Evolutionary conservation across 805 yeast genomes (phyloP).

Genomic region (Saccharomycopsis sp.): DNA sequence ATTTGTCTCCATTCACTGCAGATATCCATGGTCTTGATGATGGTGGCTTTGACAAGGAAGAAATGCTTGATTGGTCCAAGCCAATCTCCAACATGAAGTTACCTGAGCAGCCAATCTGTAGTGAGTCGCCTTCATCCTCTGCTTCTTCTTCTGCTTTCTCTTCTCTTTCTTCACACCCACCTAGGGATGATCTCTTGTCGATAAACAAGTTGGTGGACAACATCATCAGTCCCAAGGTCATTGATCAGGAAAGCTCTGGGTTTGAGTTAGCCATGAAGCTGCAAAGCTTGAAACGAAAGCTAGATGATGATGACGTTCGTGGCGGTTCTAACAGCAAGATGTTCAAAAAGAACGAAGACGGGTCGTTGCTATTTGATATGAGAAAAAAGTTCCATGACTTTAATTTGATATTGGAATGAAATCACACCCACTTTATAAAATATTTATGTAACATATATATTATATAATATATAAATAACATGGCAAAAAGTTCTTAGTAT

Average conservation of each 20-base stretch:
- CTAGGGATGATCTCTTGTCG: too few relatives aligned
- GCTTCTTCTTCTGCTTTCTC: too few relatives aligned
- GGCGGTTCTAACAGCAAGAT: constrained; percentile 32
- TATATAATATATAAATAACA: too few relatives aligned
- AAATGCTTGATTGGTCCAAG: background rate
- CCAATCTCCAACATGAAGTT: background rate
- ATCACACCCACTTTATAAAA: background rate
- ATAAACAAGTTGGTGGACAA: constrained; percentile 16
- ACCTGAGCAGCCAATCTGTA: background rate
- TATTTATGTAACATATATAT: too few relatives aligned
- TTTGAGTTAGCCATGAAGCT: too few relatives aligned
- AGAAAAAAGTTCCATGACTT: constrained; percentile 12
- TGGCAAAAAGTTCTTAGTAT: too few relatives aligned
- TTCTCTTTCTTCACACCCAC: too few relatives aligned
- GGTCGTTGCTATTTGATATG: constrained; percentile 5
- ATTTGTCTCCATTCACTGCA: background rate
- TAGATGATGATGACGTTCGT: too few relatives aligned
- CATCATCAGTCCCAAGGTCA: constrained; percentile 11
- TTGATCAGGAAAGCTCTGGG: background rate
- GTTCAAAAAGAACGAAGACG: constrained; percentile 31
- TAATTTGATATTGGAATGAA: constrained; percentile 9
- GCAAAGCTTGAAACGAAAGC: too few relatives aligned
- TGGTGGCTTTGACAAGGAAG: background rate
- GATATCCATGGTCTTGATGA: background rate
- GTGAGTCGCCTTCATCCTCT: background rate